A percentile compares a stretch with the other conserved stretches of the same genome.
phyloP scores from a whole-genome alignment of 768 basidiomycete species.

The Tubosaeta sp. region DNA sequence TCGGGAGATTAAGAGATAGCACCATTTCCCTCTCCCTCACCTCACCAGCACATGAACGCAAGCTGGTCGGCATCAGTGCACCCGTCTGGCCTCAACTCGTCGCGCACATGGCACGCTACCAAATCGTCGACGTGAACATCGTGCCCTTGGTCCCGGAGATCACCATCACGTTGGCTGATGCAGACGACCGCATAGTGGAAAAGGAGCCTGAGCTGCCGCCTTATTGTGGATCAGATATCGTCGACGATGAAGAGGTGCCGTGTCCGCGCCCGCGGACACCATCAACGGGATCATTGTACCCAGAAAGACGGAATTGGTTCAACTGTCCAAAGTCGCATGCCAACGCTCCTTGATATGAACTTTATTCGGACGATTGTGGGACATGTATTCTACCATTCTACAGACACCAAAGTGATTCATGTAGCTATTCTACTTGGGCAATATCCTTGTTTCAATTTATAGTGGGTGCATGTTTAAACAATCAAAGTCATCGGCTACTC shows the following conservation, averaged over 20 bases:
- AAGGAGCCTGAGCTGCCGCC: constrained; percentile 33
- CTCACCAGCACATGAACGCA: constrained; percentile 28
- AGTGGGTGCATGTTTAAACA: too few species aligned
- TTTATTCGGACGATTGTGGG: not conserved
- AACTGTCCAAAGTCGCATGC: constrained; percentile 7
- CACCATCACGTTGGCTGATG: constrained; percentile 21
- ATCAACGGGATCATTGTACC: not conserved
- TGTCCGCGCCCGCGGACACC: not conserved
- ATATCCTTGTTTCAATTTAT: too few species aligned
- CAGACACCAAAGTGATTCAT: not conserved
- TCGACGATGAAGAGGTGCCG: constrained; percentile 16
- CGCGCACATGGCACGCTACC: constrained; percentile 39
- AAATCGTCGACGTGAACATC: constrained; percentile 43
- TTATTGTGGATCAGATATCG: constrained; percentile 24
- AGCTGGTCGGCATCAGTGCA: constrained; percentile 46
- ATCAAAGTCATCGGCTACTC: not conserved
- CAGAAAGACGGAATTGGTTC: constrained; percentile 11
- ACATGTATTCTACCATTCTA: not conserved
- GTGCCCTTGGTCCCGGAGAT: constrained; percentile 27
- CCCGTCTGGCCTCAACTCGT: constrained; percentile 46
- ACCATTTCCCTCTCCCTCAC: constrained; percentile 44
- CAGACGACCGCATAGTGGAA: constrained; percentile 7
- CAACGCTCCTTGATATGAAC: not conserved
- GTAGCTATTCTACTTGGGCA: not conserved
- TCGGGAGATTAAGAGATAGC: constrained; percentile 34